phyloP scores from a whole-genome alignment of 441 rosid genomes.

The Syzygium syzygioides region DNA sequence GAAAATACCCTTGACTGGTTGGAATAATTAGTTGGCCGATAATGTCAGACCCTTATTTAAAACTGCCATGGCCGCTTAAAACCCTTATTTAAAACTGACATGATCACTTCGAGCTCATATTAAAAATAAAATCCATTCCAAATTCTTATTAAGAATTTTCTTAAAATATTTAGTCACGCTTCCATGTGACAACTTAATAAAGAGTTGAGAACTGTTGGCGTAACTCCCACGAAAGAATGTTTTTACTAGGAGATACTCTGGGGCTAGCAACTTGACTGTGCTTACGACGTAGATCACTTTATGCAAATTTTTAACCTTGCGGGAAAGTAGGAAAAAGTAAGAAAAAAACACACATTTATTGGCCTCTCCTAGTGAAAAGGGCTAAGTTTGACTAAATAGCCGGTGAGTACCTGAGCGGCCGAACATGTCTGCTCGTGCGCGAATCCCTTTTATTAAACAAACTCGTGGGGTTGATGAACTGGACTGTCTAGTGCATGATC shows the following conservation, averaged over 20 bases:
- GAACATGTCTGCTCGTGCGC: neutral
- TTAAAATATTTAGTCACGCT: fast-evolving
- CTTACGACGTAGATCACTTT: neutral
- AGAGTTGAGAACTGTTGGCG: neutral
- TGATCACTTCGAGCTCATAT: too few relatives aligned
- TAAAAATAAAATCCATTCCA: too few relatives aligned
- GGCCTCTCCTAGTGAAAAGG: neutral
- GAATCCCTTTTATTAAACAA: neutral
- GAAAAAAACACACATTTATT: neutral
- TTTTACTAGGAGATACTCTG: neutral
- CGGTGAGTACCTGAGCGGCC: neutral
- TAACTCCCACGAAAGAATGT: neutral
- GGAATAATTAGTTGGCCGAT: too few relatives aligned
- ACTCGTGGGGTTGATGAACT: neutral
- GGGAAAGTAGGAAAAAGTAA: neutral
- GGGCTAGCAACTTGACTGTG: too few relatives aligned
- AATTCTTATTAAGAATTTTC: neutral
- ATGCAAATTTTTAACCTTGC: neutral
- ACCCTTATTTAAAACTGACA: too few relatives aligned
- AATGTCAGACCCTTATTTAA: too few relatives aligned
- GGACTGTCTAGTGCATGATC: neutral
- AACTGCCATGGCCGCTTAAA: too few relatives aligned
- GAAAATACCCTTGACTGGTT: too few relatives aligned
- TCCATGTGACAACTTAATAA: neutral
- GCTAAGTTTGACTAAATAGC: neutral